These are phyloP conservation scores for Luzula sylvatica DNA, from an alignment of 176 grass and related monocot genomes.

Conservation along the genomic window DNA sequence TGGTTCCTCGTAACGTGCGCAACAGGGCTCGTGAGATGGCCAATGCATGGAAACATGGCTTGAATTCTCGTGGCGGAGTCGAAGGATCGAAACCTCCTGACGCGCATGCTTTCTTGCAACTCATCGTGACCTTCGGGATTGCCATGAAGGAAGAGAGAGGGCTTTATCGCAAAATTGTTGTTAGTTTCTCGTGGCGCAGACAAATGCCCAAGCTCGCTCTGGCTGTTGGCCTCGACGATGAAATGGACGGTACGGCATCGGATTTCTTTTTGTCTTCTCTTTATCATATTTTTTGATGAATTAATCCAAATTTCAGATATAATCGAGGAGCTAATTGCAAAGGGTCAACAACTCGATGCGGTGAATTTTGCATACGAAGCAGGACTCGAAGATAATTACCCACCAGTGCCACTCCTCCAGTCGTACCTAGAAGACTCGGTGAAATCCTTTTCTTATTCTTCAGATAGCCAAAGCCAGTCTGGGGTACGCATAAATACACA, in stretches of 20 bases:
- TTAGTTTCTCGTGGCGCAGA: conserved; percentile 69
- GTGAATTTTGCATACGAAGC: conserved; percentile 86
- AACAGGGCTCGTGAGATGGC: conserved; percentile 53
- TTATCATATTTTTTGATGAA: not conserved
- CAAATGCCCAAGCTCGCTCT: conserved; percentile 85
- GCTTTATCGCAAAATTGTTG: conserved; percentile 49
- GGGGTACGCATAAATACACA: conserved; percentile 32
- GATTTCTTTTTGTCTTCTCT: conserved; percentile 1
- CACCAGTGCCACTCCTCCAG: conserved; percentile 67
- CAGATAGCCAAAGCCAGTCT: conserved; percentile 49
- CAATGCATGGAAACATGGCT: conserved; percentile 45
- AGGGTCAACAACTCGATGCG: conserved; percentile 83
- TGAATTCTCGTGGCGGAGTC: conserved; percentile 46
- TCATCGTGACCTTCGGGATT: conserved; percentile 59
- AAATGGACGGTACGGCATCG: conserved; percentile 56
- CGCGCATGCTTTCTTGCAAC: conserved; percentile 64
- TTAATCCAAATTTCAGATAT: conserved; percentile 44
- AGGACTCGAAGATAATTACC: conserved; percentile 73
- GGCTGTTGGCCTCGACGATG: conserved; percentile 54
- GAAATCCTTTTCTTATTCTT: conserved; percentile 26
- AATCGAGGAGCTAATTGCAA: conserved; percentile 67
- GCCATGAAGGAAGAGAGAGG: conserved; percentile 44
- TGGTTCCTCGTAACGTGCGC: conserved; percentile 36
- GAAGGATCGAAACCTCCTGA: conserved; percentile 59
- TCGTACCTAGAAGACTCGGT: conserved; percentile 70